These are phyloP conservation scores for Colletotrichum horii DNA, from an alignment of 2,329 filamentous ascomycete genomes.

Conservation along the genomic window DNA sequence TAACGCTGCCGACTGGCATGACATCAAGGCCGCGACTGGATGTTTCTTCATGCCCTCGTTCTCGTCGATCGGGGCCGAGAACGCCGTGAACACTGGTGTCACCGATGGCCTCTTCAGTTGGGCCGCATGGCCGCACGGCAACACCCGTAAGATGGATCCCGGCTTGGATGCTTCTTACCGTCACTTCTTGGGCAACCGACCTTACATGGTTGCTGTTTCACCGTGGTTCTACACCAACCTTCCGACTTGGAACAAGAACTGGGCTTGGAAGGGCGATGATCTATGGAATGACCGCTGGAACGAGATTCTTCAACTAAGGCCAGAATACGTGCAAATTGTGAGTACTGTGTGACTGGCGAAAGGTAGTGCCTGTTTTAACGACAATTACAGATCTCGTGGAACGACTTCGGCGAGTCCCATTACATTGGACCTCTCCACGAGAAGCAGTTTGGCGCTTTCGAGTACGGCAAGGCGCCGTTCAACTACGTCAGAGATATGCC, in stretches of 20 bases:
- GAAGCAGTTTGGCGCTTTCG: constrained; percentile 15
- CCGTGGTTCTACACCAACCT: constrained; percentile 68
- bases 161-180: constrained; percentile 25
- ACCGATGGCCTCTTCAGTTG: constrained; percentile 42
- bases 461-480: constrained; percentile 26
- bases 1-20: constrained; percentile 45
- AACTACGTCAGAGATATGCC: constrained; percentile 52
- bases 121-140: constrained; percentile 40
- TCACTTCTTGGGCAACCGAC: constrained; percentile 8
- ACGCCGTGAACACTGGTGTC: constrained; percentile 23
- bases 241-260: constrained; percentile 62
- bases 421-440: constrained; percentile 53
- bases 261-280: constrained; percentile 65
- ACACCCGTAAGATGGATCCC: constrained; percentile 18
- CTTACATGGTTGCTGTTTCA: constrained; percentile 58
- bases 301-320: constrained; percentile 51
- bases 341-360: constrained; percentile 30
- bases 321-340: constrained; percentile 50
- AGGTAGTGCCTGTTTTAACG: neutral
- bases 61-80: constrained; percentile 39
- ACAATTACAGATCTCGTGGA: constrained; percentile 34
- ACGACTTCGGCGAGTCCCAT: constrained; percentile 60
- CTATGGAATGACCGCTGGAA: constrained; percentile 66
- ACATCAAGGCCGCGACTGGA: constrained; percentile 42
- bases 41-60: constrained; percentile 53